Evolutionary conservation across 2,329 filamentous ascomycete genomes (phyloP).

Genomic region (Clonostachys solani): DNA sequence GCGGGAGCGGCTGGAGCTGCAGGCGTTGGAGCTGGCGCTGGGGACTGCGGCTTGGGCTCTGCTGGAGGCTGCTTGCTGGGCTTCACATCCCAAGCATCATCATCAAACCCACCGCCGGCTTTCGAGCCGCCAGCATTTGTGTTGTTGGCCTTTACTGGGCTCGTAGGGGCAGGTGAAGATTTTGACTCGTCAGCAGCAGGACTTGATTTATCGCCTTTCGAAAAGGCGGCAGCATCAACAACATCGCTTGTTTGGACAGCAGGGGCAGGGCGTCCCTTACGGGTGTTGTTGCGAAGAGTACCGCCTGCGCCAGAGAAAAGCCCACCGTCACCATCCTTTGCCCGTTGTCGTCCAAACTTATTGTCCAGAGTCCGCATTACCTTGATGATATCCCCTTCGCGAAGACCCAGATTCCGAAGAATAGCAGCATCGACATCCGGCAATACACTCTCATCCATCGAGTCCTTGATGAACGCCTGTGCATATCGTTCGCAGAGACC

Average conservation of each 20-base stretch:
- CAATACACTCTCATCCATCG: conserved; percentile 91
- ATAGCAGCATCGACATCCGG: conserved; percentile 83
- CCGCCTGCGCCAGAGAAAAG: conserved; percentile 94
- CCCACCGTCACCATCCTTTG: conserved; percentile 61
- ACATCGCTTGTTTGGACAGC: conserved; percentile 81
- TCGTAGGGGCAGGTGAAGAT: conserved; percentile 6
- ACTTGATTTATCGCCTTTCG: conserved; percentile 42
- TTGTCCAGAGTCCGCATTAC: conserved; percentile 86
- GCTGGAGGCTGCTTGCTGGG: conserved; percentile 56
- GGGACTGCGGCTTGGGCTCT: conserved; percentile 2
- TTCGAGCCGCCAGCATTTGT: not conserved
- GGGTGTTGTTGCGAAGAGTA: conserved; percentile 85
- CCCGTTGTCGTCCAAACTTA: conserved; percentile 63
- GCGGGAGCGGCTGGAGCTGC: conserved; percentile 2
- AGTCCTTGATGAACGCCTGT: conserved; percentile 82
- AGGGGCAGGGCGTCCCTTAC: conserved; percentile 84
- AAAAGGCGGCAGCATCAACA: conserved; percentile 83
- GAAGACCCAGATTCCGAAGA: conserved; percentile 83
- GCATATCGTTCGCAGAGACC: conserved; percentile 94
- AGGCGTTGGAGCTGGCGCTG: not conserved
- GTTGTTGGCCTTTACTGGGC: not conserved
- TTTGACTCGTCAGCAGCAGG: conserved; percentile 11
- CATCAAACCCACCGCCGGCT: conserved; percentile 68
- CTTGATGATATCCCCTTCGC: conserved; percentile 94
- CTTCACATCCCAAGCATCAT: conserved; percentile 97